These are phyloP conservation scores for Ophiostoma montium DNA, from an alignment of 2,329 filamentous ascomycete species.

Conservation along the genomic window DNA sequence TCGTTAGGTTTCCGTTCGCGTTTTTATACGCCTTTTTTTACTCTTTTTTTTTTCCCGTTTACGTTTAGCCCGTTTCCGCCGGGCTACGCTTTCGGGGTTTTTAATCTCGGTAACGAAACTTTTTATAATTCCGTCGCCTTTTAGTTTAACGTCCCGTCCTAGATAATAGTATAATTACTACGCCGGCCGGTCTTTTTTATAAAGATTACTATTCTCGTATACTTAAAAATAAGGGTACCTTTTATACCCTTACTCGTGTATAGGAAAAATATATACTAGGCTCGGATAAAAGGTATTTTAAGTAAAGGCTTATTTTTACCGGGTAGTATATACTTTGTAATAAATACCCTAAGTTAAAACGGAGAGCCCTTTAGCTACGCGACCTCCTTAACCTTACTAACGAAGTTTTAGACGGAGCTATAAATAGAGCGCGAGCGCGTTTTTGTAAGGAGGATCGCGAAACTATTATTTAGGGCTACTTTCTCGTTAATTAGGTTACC, in stretches of 20 bases:
- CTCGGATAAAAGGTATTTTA: not conserved
- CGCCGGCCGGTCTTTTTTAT: no score
- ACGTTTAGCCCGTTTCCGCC: no score
- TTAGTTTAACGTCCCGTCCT: no score
- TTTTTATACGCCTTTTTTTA: no score
- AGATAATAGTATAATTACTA: no score
- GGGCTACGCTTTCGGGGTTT: no score
- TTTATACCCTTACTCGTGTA: not conserved
- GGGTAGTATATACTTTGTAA: not conserved
- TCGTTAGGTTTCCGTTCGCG: no score
- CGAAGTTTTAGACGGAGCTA: not conserved
- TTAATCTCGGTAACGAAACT: no score
- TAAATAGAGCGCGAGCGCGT: not conserved
- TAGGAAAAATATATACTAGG: not conserved
- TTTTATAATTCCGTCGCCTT: no score
- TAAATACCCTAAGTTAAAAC: not conserved
- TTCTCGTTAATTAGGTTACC: not conserved
- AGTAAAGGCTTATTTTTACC: not conserved
- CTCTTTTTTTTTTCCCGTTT: no score
- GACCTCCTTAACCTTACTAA: not conserved
- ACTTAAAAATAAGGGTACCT: not conserved
- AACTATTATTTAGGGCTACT: no score
- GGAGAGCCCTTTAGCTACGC: not conserved
- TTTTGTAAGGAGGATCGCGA: not conserved
- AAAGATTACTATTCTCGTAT: not conserved